Percentiles rank a stretch among this genome's conserved stretches.
phyloP scores from a whole-genome alignment of 305 asterid species.

The Petunia hybrid region DNA sequence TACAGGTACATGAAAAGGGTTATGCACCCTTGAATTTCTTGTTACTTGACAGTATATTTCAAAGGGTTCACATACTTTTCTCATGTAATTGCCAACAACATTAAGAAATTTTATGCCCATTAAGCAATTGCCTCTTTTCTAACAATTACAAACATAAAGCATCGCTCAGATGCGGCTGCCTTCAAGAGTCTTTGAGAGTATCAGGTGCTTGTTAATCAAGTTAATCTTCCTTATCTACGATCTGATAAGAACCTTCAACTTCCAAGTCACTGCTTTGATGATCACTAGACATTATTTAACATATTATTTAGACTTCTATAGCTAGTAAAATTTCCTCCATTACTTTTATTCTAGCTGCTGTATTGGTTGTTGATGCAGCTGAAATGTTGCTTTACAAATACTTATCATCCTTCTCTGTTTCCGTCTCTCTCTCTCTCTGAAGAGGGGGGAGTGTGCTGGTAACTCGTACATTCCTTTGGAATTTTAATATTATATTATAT shows the following conservation, averaged over 20 bases:
- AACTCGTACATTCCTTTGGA: not conserved
- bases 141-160: constrained; percentile 13
- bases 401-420: not conserved
- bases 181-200: constrained; percentile 16
- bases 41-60: constrained; percentile 1
- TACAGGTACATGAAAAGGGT: constrained; percentile 43
- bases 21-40: constrained; percentile 11
- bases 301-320: not conserved
- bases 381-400: not conserved
- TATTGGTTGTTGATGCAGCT: not conserved
- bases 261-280: constrained; percentile 14
- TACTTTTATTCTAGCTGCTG: constrained; percentile 2
- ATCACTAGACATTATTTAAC: not conserved
- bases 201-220: constrained; percentile 22
- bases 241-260: not conserved
- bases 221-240: not conserved
- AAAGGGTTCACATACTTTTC: not conserved
- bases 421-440: not conserved
- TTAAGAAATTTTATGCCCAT: not conserved
- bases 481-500: not conserved
- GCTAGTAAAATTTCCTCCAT: constrained; percentile 11
- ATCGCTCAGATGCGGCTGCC: not conserved
- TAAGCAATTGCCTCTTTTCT: constrained; percentile 22
- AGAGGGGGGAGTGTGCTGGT: not conserved
- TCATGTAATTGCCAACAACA: not conserved